Base-by-base conservation (phyloP, 345 rosid species). In the Salix purpurea region DNA sequence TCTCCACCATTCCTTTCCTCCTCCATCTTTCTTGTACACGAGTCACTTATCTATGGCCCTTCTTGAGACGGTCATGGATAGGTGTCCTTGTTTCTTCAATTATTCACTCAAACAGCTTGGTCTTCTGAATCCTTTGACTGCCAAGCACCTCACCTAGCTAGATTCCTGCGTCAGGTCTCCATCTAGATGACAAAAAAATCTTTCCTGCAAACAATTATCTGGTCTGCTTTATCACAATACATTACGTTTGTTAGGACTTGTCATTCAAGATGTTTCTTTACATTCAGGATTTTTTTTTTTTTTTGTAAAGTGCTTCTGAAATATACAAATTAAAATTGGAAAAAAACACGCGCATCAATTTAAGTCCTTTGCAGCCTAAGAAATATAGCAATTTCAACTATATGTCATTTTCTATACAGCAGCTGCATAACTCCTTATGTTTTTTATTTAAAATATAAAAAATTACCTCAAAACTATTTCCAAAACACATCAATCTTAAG, bases 1-100 rank as follows among this genome's bases (percentile, higher is more conserved):
- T 39, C 40, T 61, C 79, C 76, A 61, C 83, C 83, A 64, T 74
- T 54, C 28, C 79, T 70, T 74, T 70, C 37, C n/a, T 13, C 37
- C 61, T 39, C 56, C 34, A 4, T 4, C 6, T 34, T 34, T 34
- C 5, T 69, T 58, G 70, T 46, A 23, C 74, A 78, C 81, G 62
- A 23, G 62, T 30, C 77, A 75, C 32, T 70, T 52, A 71, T 67
- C 56, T 15, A 15, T 56, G 65, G 69, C 52, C 67, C 36, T 58
- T 65, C n/a, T 23, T 28, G 64, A 42, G 72, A 72, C 78, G 65
- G 62, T 18, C 76, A 10, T 72, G 76, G 79, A 72, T 85, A 39
- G 18, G 42, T 79, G 73, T 81, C 73, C n/a, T 70, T 61, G 30
- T 11, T 58, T 69, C 56, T 21, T 69, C 64, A 40, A 64, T 64